Percentiles rank a stretch among this genome's conserved stretches.
Evolutionary conservation across 495 filamentous ascomycete genomes (phyloP).

Genomic region (Aspergillus incahuasiensis): DNA sequence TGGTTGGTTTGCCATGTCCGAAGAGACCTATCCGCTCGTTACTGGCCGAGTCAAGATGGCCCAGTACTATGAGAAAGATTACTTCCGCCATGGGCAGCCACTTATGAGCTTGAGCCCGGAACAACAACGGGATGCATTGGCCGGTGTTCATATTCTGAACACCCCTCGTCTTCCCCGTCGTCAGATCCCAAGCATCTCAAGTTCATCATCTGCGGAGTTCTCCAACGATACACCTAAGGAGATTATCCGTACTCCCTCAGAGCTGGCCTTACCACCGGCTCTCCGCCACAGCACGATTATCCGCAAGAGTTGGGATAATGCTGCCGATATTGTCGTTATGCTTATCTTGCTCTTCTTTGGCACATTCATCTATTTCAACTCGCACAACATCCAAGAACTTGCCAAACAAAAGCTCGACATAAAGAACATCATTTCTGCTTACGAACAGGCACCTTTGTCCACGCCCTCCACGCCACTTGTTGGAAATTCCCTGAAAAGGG

Average conservation of each 20-base stretch:
- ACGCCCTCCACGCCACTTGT: conserved; percentile 41
- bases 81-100: conserved; percentile 38
- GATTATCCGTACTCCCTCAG: conserved; percentile 34
- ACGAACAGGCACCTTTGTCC: conserved; percentile 39
- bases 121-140: conserved; percentile 46
- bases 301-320: conserved; percentile 50
- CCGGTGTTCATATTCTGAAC: conserved; percentile 50
- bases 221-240: conserved; percentile 43
- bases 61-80: conserved; percentile 58
- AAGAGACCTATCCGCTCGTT: conserved; percentile 75
- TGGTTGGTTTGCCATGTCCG: conserved; percentile 93
- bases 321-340: conserved; percentile 47
- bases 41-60: conserved; percentile 65
- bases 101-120: conserved; percentile 37
- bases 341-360: conserved; percentile 40
- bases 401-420: conserved; percentile 50
- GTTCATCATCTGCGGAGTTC: conserved; percentile 25
- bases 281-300: conserved; percentile 49
- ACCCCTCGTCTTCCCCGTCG: conserved; percentile 32
- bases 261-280: conserved; percentile 42
- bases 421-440: conserved; percentile 46
- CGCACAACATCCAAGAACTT: conserved; percentile 42
- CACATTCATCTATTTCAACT: conserved; percentile 49
- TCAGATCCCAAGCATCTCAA: conserved; percentile 34
- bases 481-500: conserved; percentile 25